Percentiles rank a stretch among this genome's conserved stretches.
phyloP scores from a whole-genome alignment of 441 rosid species.

The Erodium texanum region DNA sequence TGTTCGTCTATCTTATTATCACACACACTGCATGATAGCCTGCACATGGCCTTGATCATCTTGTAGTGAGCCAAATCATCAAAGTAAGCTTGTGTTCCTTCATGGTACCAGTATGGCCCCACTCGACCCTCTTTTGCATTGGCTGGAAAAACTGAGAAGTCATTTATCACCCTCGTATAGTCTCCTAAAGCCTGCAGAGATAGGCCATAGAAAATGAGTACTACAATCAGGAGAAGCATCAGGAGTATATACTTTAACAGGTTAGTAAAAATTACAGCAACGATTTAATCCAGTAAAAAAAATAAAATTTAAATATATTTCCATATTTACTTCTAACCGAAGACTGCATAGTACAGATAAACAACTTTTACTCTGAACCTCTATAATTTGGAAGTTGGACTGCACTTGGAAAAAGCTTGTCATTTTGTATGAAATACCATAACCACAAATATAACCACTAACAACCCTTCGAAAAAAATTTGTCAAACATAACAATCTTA shows the following conservation, averaged over 20 bases:
- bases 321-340: not conserved
- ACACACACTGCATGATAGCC: slow-evolving; percentile 27
- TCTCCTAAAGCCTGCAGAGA: slow-evolving; percentile 30
- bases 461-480: not conserved
- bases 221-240: not conserved
- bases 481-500: not conserved
- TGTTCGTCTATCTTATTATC: slow-evolving; percentile 21
- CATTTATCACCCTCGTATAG: slow-evolving; percentile 27
- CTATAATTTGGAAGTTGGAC: too few relatives aligned
- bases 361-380: too few relatives aligned
- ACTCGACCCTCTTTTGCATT: slow-evolving; percentile 27
- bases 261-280: not conserved
- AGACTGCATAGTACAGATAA: not conserved
- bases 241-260: not conserved
- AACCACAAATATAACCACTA: not conserved
- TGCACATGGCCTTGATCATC: slow-evolving; percentile 36
- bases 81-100: slow-evolving; percentile 28
- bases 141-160: slow-evolving; percentile 25
- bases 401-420: too few relatives aligned
- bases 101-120: slow-evolving; percentile 32
- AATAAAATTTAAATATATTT: not conserved
- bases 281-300: not conserved
- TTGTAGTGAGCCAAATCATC: slow-evolving; percentile 32
- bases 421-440: not conserved
- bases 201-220: not conserved